Evolutionary conservation across 441 rosid species (phyloP).

Genomic region (Raphanus hybrid): DNA sequence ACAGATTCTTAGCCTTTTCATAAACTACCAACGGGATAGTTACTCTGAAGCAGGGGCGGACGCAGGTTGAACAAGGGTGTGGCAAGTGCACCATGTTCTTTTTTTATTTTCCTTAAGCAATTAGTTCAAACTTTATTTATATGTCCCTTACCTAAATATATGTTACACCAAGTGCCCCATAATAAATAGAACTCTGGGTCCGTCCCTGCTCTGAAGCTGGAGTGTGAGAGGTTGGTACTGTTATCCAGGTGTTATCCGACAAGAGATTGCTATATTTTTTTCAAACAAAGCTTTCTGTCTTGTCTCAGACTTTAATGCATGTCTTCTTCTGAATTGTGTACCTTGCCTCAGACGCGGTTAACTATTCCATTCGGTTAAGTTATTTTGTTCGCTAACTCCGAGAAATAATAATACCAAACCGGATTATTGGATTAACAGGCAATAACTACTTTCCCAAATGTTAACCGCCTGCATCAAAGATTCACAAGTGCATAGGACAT

Average conservation of each 20-base stretch:
- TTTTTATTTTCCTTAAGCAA: too few relatives aligned
- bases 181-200: too few relatives aligned
- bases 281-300: not conserved
- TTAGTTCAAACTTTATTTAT: too few relatives aligned
- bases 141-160: too few relatives aligned
- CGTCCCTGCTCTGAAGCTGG: conserved; percentile 77
- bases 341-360: conserved; percentile 39
- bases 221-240: conserved; percentile 67
- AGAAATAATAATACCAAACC: conserved; percentile 2
- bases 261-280: not conserved
- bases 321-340: conserved; percentile 6
- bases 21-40: conserved; percentile 75
- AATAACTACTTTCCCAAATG: conserved; percentile 6
- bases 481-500: conserved; percentile 24
- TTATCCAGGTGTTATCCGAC: too few relatives aligned
- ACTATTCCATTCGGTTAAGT: conserved; percentile 6
- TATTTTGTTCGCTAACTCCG: not conserved
- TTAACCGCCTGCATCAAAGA: conserved; percentile 23
- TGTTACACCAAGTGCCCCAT: too few relatives aligned
- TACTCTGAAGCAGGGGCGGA: conserved; percentile 67
- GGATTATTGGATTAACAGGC: not conserved
- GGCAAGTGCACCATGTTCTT: too few relatives aligned
- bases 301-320: conserved; percentile 11
- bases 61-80: too few relatives aligned
- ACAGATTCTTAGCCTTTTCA: conserved; percentile 15